These are phyloP conservation scores for Boletus rubropictus DNA, from an alignment of 768 basidiomycete species.

Conservation along the genomic window DNA sequence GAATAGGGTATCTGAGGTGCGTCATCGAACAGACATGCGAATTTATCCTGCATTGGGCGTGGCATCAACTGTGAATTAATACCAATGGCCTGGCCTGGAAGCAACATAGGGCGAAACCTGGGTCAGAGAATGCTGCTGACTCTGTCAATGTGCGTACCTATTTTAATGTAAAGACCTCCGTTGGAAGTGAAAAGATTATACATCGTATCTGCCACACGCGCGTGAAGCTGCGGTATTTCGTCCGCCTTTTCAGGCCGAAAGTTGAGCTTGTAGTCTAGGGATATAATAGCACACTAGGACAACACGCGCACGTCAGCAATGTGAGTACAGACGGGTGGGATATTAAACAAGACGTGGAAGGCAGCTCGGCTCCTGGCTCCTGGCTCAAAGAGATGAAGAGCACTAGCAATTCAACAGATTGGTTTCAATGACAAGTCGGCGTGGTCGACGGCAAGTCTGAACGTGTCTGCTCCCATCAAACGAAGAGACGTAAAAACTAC, in stretches of 20 bases:
- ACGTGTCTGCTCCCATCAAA: too few relatives aligned
- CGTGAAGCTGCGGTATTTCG: conserved; percentile 73
- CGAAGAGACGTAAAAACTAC: too few relatives aligned
- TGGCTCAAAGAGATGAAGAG: not conserved
- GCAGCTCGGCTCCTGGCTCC: not conserved
- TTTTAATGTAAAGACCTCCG: conserved; percentile 82
- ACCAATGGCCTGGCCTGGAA: conserved; percentile 65
- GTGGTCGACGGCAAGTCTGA: not conserved
- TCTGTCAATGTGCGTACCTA: conserved; percentile 40
- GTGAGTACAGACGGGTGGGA: not conserved
- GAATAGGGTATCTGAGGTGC: conserved; percentile 80
- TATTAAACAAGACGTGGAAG: not conserved
- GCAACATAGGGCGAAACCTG: not conserved
- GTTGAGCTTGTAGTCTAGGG: conserved; percentile 83
- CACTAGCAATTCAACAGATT: too few relatives aligned
- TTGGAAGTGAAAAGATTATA: conserved; percentile 74
- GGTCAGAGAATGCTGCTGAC: not conserved
- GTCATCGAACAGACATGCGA: conserved; percentile 79
- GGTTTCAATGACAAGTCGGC: not conserved
- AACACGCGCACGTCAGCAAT: conserved; percentile 1
- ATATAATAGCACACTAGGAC: conserved; percentile 58
- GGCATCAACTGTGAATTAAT: conserved; percentile 85
- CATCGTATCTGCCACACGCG: conserved; percentile 76
- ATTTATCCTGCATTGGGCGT: conserved; percentile 74
- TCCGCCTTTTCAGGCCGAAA: conserved; percentile 70